These are phyloP conservation scores for Neofusicoccum umdonicola DNA, from an alignment of 2,329 filamentous ascomycete genomes.

Conservation along the genomic window DNA sequence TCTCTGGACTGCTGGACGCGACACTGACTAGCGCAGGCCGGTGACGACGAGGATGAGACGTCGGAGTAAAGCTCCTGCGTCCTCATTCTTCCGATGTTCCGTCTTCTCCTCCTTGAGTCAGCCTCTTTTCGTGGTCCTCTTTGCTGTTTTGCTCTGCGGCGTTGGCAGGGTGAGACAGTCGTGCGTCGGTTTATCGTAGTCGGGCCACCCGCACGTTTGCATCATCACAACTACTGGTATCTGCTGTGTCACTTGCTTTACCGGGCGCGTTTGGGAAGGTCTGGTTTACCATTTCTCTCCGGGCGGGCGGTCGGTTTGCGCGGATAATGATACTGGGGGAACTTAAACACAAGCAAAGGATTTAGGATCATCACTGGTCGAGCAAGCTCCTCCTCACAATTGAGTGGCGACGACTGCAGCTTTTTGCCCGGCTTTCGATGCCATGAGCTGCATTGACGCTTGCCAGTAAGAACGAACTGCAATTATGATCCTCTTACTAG, in stretches of 20 bases:
- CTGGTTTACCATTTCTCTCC: conserved; percentile 3
- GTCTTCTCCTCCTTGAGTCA: neutral
- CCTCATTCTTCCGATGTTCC: neutral
- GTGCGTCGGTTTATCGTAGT: conserved; percentile 6
- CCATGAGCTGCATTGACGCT: neutral
- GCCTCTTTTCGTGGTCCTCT: conserved; percentile 8
- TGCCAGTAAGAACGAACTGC: neutral
- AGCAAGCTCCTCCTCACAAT: neutral
- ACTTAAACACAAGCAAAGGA: neutral
- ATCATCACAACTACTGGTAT: conserved; percentile 10
- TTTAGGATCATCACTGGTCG: neutral
- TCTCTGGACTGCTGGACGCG: neutral
- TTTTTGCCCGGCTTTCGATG: neutral
- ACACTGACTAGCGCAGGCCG: conserved; percentile 20
- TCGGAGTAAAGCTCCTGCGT: conserved; percentile 31
- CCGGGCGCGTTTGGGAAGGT: conserved; percentile 7
- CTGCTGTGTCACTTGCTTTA: conserved; percentile 5
- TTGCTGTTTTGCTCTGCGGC: conserved; percentile 12
- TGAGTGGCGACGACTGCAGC: neutral
- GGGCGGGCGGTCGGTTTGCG: conserved; percentile 6
- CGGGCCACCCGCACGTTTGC: neutral
- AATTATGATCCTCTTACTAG: conserved; percentile 1
- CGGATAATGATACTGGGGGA: conserved; percentile 3
- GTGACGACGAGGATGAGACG: conserved; percentile 37
- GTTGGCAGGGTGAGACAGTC: conserved; percentile 8